Evolutionary conservation across 192 early-diverging fungal species (phyloP).

Genomic region (Rhizophagus sp.): DNA sequence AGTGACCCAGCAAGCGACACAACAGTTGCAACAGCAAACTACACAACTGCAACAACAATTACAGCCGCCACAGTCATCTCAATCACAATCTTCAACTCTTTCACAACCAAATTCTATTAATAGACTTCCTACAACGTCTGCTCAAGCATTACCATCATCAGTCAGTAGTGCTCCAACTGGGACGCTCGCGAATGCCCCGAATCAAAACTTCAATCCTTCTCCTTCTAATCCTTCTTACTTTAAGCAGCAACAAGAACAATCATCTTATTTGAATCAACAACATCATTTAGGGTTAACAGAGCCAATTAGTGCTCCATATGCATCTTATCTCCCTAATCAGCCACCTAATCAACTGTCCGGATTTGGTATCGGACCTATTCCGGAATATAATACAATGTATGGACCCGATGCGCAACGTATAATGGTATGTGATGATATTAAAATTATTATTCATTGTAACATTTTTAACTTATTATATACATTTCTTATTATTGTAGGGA

Average conservation of each 20-base stretch:
- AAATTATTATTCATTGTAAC: neutral
- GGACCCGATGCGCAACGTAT: constrained; percentile 67
- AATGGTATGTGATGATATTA: constrained; percentile 54
- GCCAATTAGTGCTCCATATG: constrained; percentile 51
- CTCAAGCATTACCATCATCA: neutral
- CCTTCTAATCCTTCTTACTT: constrained; percentile 29
- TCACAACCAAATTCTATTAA: neutral
- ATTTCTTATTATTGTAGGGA: constrained; percentile 30
- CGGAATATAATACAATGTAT: constrained; percentile 60
- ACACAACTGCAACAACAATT: constrained; percentile 24
- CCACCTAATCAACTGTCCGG: constrained; percentile 48
- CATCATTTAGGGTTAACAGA: constrained; percentile 51
- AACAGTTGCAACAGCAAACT: constrained; percentile 45
- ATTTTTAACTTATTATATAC: neutral
- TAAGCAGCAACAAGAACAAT: constrained; percentile 34
- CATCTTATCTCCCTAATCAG: constrained; percentile 52
- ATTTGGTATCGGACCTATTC: constrained; percentile 58
- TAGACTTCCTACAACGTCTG: constrained; percentile 8
- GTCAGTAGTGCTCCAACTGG: constrained; percentile 16
- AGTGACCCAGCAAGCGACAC: constrained; percentile 36
- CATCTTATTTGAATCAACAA: constrained; percentile 58
- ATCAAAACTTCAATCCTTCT: constrained; percentile 24
- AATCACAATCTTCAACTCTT: constrained; percentile 25
- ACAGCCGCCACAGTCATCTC: constrained; percentile 8
- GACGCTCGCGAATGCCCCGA: constrained; percentile 15